A percentile compares a stretch with the other conserved stretches of the same genome.
Conservation (phyloP, 495 filamentous ascomycete genomes). For the Aspergillus diversus region DNA sequence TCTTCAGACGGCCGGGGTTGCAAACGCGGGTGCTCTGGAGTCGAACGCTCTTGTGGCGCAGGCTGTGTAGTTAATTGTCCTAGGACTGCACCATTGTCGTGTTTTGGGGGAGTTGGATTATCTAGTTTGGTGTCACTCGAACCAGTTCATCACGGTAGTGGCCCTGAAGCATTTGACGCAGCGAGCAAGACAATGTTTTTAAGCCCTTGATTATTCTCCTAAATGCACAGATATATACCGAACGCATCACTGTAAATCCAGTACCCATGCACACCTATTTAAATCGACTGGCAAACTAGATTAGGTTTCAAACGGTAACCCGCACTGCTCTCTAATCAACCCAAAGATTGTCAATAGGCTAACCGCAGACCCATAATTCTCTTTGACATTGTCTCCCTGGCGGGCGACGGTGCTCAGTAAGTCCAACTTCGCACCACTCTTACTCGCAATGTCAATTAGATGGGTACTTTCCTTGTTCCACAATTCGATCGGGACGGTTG, state of each 20-base stretch:
- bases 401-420: neutral
- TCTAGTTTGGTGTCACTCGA: too few species aligned
- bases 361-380: neutral
- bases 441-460: neutral
- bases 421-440: neutral
- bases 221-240: too few species aligned
- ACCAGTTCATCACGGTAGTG: too few species aligned
- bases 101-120: too few species aligned
- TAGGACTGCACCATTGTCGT: too few species aligned
- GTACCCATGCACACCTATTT: too few species aligned
- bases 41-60: neutral
- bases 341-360: slow-evolving; percentile 1
- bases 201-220: too few species aligned
- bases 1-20: neutral
- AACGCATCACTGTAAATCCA: too few species aligned
- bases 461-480: neutral
- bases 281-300: too few species aligned
- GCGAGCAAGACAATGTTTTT: too few species aligned
- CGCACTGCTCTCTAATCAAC: slow-evolving; percentile 4
- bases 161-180: too few species aligned
- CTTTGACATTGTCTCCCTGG: neutral
- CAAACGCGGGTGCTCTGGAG: neutral
- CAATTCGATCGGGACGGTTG: neutral
- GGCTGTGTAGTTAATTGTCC: neutral
- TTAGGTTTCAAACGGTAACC: neutral